Percentiles rank a stretch among this genome's conserved stretches.
These are phyloP conservation scores for Trichoderma orchidacearum DNA, from an alignment of 495 filamentous ascomycete species.

Conservation along the genomic window DNA sequence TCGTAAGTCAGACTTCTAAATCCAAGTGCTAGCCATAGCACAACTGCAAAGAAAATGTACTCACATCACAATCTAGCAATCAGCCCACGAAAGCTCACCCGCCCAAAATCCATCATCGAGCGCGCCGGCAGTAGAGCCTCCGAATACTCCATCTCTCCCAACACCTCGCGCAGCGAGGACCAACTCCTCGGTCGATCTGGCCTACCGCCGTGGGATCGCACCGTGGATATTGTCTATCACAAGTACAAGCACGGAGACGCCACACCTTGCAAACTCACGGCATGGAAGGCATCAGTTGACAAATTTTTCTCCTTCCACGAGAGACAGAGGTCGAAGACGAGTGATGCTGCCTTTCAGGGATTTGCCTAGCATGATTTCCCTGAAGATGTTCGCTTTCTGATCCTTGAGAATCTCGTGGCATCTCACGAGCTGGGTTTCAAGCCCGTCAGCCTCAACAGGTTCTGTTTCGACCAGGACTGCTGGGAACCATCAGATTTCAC, in stretches of 20 bases:
- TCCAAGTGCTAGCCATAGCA: background rate
- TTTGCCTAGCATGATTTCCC: background rate
- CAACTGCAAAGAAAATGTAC: background rate
- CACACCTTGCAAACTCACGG: conserved; percentile 1
- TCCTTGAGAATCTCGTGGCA: background rate
- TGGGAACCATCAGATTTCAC: conserved; percentile 14
- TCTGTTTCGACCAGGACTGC: background rate
- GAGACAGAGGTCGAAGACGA: background rate
- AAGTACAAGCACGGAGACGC: background rate
- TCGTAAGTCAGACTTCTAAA: background rate
- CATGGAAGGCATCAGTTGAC: conserved; percentile 2
- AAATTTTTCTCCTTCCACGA: background rate
- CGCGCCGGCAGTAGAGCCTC: background rate
- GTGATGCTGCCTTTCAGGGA: background rate
- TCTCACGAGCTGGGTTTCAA: background rate
- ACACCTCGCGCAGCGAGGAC: background rate
- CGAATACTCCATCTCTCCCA: background rate
- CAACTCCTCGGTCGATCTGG: background rate
- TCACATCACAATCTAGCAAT: background rate
- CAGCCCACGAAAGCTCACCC: background rate
- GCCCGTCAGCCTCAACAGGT: background rate
- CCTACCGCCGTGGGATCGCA: conserved; percentile 16
- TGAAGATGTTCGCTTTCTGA: background rate
- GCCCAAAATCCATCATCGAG: background rate
- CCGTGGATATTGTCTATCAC: conserved; percentile 12